Conservation (phyloP, 257 asterid species). For the Ilex asprella region DNA sequence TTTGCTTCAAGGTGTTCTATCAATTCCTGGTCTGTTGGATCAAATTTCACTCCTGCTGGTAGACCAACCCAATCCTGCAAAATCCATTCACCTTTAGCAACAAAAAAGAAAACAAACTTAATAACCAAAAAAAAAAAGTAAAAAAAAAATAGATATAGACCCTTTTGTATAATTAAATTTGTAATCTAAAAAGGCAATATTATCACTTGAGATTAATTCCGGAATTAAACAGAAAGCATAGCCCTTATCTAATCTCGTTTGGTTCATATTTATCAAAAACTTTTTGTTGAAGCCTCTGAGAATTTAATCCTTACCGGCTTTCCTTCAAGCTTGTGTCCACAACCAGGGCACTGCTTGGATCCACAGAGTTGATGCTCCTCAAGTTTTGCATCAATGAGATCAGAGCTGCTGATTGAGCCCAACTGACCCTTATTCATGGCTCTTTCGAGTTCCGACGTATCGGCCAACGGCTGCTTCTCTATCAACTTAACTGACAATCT, state of each 20-base stretch:
- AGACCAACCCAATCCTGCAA: slow-evolving; percentile 93
- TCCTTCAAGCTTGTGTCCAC: slow-evolving; percentile 91
- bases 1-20: slow-evolving; percentile 95
- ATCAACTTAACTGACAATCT: not conserved
- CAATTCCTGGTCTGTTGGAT: slow-evolving; percentile 96
- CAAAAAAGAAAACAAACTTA: not conserved
- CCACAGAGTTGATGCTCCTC: slow-evolving; percentile 94
- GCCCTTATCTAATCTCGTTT: slow-evolving; percentile 16
- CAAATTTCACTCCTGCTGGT: slow-evolving; percentile 99
- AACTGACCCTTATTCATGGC: slow-evolving; percentile 59
- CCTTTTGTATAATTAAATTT: not conserved
- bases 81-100: not conserved
- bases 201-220: not conserved
- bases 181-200: not conserved
- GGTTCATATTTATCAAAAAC: slow-evolving; percentile 13
- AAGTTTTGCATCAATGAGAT: slow-evolving; percentile 93
- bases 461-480: not conserved
- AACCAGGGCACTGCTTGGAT: slow-evolving; percentile 95
- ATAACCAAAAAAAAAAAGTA: slow-evolving; percentile 1
- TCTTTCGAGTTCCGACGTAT: not conserved
- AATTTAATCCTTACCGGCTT: slow-evolving; percentile 64
- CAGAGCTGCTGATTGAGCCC: slow-evolving; percentile 71
- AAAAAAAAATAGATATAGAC: not conserved
- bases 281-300: slow-evolving; percentile 35
- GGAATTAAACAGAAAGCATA: slow-evolving; percentile 13